Conservation (phyloP, 1,284 basidiomycete species). For the Apiotrichum gamsii region DNA sequence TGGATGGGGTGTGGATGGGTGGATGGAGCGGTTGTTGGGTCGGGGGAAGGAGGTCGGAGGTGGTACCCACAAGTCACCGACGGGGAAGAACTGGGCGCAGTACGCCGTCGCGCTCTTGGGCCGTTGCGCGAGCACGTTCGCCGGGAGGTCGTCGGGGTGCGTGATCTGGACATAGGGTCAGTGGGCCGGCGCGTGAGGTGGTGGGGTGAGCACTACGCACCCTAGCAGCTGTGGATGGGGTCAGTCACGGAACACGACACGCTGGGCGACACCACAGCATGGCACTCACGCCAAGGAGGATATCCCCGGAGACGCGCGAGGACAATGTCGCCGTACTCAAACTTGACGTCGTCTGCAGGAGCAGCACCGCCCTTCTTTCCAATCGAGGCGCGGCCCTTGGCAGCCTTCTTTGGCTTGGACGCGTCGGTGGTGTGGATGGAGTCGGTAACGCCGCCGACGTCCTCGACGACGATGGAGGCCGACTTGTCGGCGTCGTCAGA, state of each 20-base stretch:
- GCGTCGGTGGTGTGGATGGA: slow-evolving; percentile 36
- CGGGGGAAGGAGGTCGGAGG: background rate
- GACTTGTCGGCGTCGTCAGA: slow-evolving; percentile 17
- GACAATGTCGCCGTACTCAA: slow-evolving; percentile 67
- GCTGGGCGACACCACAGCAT: too few relatives aligned
- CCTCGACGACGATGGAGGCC: slow-evolving; percentile 3
- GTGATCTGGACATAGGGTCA: slow-evolving; percentile 28
- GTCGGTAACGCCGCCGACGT: slow-evolving; percentile 28
- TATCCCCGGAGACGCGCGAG: slow-evolving; percentile 89
- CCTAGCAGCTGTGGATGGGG: slow-evolving; percentile 17
- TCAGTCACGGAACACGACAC: too few relatives aligned
- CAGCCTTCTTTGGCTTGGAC: slow-evolving; percentile 28
- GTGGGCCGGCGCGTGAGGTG: background rate
- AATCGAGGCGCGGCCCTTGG: background rate
- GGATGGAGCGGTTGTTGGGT: too few relatives aligned
- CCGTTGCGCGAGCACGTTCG: slow-evolving; percentile 28
- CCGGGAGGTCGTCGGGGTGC: slow-evolving; percentile 34
- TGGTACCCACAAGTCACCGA: slow-evolving; percentile 75
- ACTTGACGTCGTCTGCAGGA: slow-evolving; percentile 1
- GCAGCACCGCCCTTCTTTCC: background rate
- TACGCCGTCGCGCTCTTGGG: slow-evolving; percentile 30
- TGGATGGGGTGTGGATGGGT: background rate
- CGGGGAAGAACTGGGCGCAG: slow-evolving; percentile 47
- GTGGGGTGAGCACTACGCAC: slow-evolving; percentile 4
- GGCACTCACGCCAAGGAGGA: slow-evolving; percentile 66